Evolutionary conservation across 768 basidiomycete species (phyloP).

Genomic region (Termitomyces sp.): DNA sequence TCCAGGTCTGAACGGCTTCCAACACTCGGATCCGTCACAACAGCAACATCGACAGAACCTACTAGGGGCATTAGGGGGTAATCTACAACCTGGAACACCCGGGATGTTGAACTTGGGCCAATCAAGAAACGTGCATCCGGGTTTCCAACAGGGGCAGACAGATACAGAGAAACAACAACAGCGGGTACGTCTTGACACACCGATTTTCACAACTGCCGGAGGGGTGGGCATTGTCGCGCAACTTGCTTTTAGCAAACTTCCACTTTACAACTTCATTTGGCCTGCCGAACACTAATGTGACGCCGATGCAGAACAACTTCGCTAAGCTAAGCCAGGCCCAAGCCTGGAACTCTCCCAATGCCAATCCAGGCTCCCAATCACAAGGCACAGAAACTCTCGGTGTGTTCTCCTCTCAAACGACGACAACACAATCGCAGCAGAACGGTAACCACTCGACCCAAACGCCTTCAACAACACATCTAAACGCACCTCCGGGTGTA

Average conservation of each 20-base stretch:
- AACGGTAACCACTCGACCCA: conserved; percentile 43
- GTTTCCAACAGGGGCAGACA: conserved; percentile 54
- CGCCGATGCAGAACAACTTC: conserved; percentile 46
- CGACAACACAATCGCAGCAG: conserved; percentile 28
- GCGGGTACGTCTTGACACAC: conserved; percentile 48
- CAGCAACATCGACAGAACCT: conserved; percentile 51
- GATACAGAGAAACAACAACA: conserved; percentile 63
- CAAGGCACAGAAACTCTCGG: conserved; percentile 15
- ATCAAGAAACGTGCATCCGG: conserved; percentile 44
- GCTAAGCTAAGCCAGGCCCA: conserved; percentile 62
- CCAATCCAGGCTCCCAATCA: conserved; percentile 38
- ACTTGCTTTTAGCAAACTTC: conserved; percentile 7
- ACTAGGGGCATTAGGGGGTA: conserved; percentile 46
- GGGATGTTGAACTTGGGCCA: conserved; percentile 63
- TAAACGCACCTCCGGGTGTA: conserved; percentile 49
- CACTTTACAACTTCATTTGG: conserved; percentile 7
- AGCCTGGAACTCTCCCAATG: conserved; percentile 61
- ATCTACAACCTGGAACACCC: conserved; percentile 45
- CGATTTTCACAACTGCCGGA: conserved; percentile 3
- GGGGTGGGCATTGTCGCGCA: conserved; percentile 3
- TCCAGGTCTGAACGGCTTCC: conserved; percentile 77
- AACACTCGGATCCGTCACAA: conserved; percentile 35
- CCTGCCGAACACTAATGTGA: conserved; percentile 14
- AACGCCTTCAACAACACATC: conserved; percentile 39
- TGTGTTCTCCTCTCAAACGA: conserved; percentile 18